These are phyloP conservation scores for Odonthalia washingtoniensis DNA, from an alignment of 31 red algal species.

Conservation along the genomic window DNA sequence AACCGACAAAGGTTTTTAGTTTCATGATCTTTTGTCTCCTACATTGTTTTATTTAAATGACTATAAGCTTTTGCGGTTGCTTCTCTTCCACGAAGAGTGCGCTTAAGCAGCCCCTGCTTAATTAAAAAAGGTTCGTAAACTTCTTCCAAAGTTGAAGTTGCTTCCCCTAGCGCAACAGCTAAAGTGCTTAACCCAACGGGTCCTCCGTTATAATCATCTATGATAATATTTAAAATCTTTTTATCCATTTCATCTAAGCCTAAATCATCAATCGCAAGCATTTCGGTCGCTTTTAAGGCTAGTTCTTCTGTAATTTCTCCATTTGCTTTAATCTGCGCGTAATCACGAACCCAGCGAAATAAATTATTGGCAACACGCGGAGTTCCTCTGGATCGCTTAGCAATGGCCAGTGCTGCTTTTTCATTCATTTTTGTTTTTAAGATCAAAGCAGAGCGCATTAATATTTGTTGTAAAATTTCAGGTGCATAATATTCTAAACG, in stretches of 20 bases:
- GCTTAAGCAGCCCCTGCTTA: slow-evolving; percentile 30
- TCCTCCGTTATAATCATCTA: slow-evolving; percentile 46
- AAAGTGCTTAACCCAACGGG: slow-evolving; percentile 49
- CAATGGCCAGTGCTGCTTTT: slow-evolving; percentile 46
- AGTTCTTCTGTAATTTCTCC: slow-evolving; percentile 34
- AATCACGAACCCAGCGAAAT: slow-evolving; percentile 44
- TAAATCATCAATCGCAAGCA: slow-evolving; percentile 31
- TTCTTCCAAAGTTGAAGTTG: slow-evolving; percentile 49
- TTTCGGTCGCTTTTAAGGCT: slow-evolving; percentile 12
- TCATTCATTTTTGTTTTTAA: slow-evolving; percentile 15
- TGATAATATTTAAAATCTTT: slow-evolving; percentile 41
- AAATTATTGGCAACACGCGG: slow-evolving; percentile 53
- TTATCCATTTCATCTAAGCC: slow-evolving; percentile 57
- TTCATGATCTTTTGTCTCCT: too few species aligned
- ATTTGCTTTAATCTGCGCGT: slow-evolving; percentile 47
- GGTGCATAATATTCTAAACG: slow-evolving; percentile 43
- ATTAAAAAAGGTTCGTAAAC: slow-evolving; percentile 53
- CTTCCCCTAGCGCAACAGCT: slow-evolving; percentile 42
- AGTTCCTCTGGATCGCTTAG: slow-evolving; percentile 37
- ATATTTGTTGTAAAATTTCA: slow-evolving; percentile 27
- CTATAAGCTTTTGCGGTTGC: slow-evolving; percentile 43
- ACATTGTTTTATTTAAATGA: neutral
- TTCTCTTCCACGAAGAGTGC: slow-evolving; percentile 39
- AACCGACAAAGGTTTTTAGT: too few species aligned
- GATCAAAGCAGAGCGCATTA: slow-evolving; percentile 24